A percentile compares a stretch with the other conserved stretches of the same genome.
phyloP scores from a whole-genome alignment of 768 basidiomycete genomes.

The Tricholoma flavovirens region DNA sequence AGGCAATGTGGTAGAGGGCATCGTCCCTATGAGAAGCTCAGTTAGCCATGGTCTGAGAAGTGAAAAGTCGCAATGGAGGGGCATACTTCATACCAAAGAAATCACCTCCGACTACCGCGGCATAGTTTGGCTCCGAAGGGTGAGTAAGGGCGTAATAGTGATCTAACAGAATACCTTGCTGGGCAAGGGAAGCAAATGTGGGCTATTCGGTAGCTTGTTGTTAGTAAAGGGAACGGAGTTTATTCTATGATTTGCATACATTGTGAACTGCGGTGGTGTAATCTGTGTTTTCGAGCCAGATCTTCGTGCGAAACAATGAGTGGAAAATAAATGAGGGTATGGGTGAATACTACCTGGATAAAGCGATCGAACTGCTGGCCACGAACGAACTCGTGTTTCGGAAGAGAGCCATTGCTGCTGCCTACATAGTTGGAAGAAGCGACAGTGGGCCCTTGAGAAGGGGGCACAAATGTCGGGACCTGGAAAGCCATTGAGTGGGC shows the following conservation, averaged over 20 bases:
- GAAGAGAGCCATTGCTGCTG: not conserved
- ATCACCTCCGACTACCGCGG: constrained; percentile 21
- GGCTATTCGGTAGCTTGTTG: constrained; percentile 7
- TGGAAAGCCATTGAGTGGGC: not conserved
- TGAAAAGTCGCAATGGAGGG: not conserved
- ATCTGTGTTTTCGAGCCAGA: constrained; percentile 64
- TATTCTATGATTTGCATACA: not conserved
- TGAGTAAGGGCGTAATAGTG: constrained; percentile 49
- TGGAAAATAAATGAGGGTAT: too few relatives aligned
- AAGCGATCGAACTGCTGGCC: constrained; percentile 27
- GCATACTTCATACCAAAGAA: constrained; percentile 1
- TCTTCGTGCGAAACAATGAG: constrained; percentile 11
- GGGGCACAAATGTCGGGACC: not conserved
- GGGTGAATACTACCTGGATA: constrained; percentile 5
- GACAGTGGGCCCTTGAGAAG: not conserved
- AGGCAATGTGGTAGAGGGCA: constrained; percentile 28
- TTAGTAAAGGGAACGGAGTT: constrained; percentile 7
- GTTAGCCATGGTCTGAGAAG: constrained; percentile 17
- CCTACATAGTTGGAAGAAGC: not conserved
- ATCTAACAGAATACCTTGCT: constrained; percentile 43
- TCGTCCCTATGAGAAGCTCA: constrained; percentile 39
- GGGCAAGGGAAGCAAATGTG: constrained; percentile 32
- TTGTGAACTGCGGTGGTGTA: constrained; percentile 28
- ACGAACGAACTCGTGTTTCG: not conserved
- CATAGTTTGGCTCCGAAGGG: constrained; percentile 60